phyloP scores from a whole-genome alignment of 805 yeast species.

The Nakazawaea pomicola region DNA sequence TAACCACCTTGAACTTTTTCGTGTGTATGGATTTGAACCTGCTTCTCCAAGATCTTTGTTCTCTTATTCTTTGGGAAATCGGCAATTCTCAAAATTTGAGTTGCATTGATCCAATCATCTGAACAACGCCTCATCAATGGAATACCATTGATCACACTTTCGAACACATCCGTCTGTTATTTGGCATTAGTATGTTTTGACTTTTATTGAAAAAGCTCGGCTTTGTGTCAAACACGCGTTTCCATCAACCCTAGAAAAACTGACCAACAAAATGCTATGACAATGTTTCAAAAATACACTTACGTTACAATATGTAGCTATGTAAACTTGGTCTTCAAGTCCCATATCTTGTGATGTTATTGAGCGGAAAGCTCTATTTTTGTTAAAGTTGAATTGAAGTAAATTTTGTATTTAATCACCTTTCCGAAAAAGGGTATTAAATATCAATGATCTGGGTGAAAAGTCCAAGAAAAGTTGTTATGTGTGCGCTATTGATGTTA shows the following conservation, averaged over 20 bases:
- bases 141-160: constrained; percentile 62
- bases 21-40: constrained; percentile 60
- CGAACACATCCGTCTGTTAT: constrained; percentile 42
- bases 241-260: not conserved
- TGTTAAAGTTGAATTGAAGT: not conserved
- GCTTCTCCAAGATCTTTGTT: constrained; percentile 70
- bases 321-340: constrained; percentile 23
- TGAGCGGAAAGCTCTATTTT: too few species aligned
- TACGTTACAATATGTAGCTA: constrained; percentile 43
- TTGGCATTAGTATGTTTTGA: not conserved
- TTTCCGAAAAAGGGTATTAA: too few species aligned
- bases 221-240: not conserved
- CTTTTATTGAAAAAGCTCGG: not conserved
- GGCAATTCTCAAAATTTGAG: constrained; percentile 76
- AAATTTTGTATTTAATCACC: too few species aligned
- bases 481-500: too few species aligned
- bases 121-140: constrained; percentile 84
- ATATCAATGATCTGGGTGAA: too few species aligned
- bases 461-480: too few species aligned
- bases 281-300: constrained; percentile 13
- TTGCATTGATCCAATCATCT: constrained; percentile 93
- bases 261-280: too few species aligned
- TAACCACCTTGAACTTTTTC: constrained; percentile 84
- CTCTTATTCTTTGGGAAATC: constrained; percentile 75
- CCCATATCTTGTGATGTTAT: constrained; percentile 6